These are phyloP conservation scores for Alternaria viburni DNA, from an alignment of 2,329 filamentous ascomycete species.

Conservation along the genomic window DNA sequence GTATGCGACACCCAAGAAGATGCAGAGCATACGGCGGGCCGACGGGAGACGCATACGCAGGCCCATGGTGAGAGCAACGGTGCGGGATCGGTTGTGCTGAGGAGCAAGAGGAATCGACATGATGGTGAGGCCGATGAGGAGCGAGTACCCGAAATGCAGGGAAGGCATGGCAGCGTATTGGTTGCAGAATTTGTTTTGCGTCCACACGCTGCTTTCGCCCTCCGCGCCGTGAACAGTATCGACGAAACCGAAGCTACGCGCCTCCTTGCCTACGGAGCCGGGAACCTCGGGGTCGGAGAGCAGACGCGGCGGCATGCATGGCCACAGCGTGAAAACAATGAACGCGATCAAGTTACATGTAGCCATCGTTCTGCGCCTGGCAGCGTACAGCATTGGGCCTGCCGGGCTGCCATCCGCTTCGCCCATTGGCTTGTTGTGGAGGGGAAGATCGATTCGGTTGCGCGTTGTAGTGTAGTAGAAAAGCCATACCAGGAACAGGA, in stretches of 20 bases:
- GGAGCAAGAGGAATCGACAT: conserved; percentile 68
- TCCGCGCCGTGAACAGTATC: conserved; percentile 64
- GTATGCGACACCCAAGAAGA: conserved; percentile 65
- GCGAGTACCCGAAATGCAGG: conserved; percentile 76
- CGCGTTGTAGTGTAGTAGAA: conserved; percentile 74
- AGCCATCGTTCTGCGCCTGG: conserved; percentile 62
- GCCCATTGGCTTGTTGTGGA: conserved; percentile 43
- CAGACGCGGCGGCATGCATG: conserved; percentile 66
- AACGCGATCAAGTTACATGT: conserved; percentile 66
- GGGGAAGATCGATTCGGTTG: conserved; percentile 55
- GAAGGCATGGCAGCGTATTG: conserved; percentile 81
- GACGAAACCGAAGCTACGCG: conserved; percentile 65
- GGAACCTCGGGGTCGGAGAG: conserved; percentile 60
- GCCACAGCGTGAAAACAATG: conserved; percentile 65
- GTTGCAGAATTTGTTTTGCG: conserved; percentile 75
- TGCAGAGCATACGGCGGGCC: conserved; percentile 59
- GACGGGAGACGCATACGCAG: conserved; percentile 51
- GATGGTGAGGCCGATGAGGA: conserved; percentile 74
- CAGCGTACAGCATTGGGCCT: conserved; percentile 61
- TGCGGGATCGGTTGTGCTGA: conserved; percentile 56
- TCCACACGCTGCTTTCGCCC: conserved; percentile 73
- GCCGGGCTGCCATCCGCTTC: conserved; percentile 50
- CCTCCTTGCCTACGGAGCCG: conserved; percentile 63
- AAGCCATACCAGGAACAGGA: conserved; percentile 70
- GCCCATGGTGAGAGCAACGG: conserved; percentile 30